phyloP scores from a whole-genome alignment of 139 green algal species.

The Tetradesmus lagerheimii region DNA sequence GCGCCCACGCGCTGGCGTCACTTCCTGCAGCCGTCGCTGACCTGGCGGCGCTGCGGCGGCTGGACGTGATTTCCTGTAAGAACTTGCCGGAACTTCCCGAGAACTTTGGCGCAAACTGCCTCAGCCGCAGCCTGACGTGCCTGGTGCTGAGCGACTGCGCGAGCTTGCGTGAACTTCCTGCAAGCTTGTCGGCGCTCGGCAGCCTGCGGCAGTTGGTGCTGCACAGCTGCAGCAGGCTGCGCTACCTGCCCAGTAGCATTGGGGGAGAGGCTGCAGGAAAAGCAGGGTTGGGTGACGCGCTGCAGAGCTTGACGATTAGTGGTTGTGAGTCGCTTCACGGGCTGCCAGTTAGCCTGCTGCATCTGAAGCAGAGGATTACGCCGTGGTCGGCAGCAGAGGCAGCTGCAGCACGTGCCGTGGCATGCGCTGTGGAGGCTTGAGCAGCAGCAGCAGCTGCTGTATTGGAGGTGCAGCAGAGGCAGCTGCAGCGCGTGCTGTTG shows the following conservation, averaged over 20 bases:
- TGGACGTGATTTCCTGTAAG: conserved; percentile 2
- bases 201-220: conserved; percentile 7
- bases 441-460: not conserved
- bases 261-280: not conserved
- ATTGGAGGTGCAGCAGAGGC: too few species aligned
- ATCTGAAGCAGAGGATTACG: not conserved
- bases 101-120: not conserved
- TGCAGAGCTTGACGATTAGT: not conserved
- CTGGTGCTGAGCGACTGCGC: not conserved
- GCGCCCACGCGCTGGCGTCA: not conserved
- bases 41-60: not conserved
- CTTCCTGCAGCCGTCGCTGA: not conserved
- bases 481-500: too few species aligned
- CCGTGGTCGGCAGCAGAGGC: not conserved
- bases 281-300: not conserved
- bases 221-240: not conserved
- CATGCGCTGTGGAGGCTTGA: not conserved
- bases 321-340: not conserved
- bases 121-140: not conserved
- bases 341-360: conserved; percentile 5
- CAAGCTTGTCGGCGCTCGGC: not conserved
- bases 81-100: not conserved
- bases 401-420: not conserved
- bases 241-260: not conserved
- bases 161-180: not conserved